phyloP scores from a whole-genome alignment of 495 filamentous ascomycete genomes.

The Aspergillus sclerotiicarbonarius region DNA sequence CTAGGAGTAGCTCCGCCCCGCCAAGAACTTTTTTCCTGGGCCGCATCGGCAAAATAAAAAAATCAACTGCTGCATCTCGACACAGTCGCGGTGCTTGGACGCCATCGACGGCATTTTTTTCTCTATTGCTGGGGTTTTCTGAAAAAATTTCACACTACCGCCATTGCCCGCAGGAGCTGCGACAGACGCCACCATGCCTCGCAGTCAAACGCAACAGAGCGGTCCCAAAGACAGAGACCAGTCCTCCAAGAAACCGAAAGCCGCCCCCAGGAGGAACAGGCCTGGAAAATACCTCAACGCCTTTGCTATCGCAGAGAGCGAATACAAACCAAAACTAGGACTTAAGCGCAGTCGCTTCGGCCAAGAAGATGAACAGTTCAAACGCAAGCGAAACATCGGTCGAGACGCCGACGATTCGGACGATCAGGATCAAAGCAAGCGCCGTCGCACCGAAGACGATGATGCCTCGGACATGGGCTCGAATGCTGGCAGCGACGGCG shows the following conservation, averaged over 20 bases:
- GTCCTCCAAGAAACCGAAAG: constrained; percentile 32
- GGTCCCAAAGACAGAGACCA: constrained; percentile 55
- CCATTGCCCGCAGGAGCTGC: neutral
- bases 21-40: constrained; percentile 43
- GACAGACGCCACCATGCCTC: constrained; percentile 53
- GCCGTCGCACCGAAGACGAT: constrained; percentile 35
- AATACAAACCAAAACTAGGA: constrained; percentile 50
- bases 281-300: constrained; percentile 70
- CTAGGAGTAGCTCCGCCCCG: constrained; percentile 31
- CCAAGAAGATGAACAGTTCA: constrained; percentile 48
- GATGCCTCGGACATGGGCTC: constrained; percentile 39
- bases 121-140: constrained; percentile 6
- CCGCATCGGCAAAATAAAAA: constrained; percentile 16
- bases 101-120: constrained; percentile 2
- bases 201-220: constrained; percentile 55
- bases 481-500: constrained; percentile 72
- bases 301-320: constrained; percentile 73
- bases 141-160: neutral
- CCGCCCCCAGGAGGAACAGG: constrained; percentile 45
- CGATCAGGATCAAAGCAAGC: constrained; percentile 42
- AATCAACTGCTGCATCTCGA: constrained; percentile 29
- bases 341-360: constrained; percentile 59
- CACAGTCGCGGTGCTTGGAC: constrained; percentile 8
- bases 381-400: constrained; percentile 42
- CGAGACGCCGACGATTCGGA: constrained; percentile 49